Percentiles rank a stretch among this genome's conserved stretches.
Evolutionary conservation across 495 filamentous ascomycete species (phyloP).

Genomic region (Tetracladium setigerum): DNA sequence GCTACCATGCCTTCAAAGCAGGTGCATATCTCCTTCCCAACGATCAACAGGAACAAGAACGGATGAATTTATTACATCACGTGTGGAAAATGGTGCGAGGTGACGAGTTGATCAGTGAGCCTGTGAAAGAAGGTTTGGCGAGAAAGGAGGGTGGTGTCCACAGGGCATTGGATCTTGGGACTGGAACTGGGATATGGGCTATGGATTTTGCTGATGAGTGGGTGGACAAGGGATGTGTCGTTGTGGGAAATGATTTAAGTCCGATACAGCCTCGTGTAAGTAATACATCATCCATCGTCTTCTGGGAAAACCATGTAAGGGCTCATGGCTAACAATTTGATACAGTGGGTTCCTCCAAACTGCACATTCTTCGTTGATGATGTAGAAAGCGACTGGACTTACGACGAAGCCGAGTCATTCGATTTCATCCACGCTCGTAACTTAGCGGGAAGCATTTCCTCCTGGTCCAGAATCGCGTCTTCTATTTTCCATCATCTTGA

Average conservation of each 20-base stretch:
- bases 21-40: conserved; percentile 40
- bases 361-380: conserved; percentile 30
- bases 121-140: neutral
- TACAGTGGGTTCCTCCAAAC: conserved; percentile 32
- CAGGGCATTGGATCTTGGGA: conserved; percentile 7
- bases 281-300: neutral
- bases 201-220: conserved; percentile 40
- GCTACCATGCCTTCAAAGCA: conserved; percentile 47
- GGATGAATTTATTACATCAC: neutral
- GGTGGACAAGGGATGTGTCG: conserved; percentile 14
- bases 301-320: no score
- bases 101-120: neutral
- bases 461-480: conserved; percentile 29
- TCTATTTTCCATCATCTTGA: conserved; percentile 31
- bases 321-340: no score
- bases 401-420: conserved; percentile 24
- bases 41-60: conserved; percentile 14
- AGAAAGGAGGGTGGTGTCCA: neutral
- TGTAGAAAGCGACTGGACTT: conserved; percentile 23
- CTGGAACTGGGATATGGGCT: conserved; percentile 36
- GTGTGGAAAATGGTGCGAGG: neutral
- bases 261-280: conserved; percentile 30
- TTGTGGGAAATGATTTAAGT: conserved; percentile 40
- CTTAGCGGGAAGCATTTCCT: conserved; percentile 35
- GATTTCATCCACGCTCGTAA: conserved; percentile 41